Evolutionary conservation across 179 eudicot genomes (phyloP).

Genomic region (Beta macrorhiza): DNA sequence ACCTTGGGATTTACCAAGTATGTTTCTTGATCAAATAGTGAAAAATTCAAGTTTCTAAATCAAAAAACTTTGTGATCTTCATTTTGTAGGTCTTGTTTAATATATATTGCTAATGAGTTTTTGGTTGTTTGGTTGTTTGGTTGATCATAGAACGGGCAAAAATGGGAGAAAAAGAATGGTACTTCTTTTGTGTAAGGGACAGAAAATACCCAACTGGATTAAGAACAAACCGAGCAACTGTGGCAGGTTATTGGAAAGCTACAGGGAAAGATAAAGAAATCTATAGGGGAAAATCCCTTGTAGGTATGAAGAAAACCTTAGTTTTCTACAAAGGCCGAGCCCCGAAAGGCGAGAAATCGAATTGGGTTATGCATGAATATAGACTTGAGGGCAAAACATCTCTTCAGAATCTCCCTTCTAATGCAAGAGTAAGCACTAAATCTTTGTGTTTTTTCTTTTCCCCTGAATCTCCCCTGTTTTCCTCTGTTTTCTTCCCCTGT

Average conservation of each 20-base stretch:
- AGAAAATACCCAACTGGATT: conserved; percentile 93
- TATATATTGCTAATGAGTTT: not conserved
- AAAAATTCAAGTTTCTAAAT: not conserved
- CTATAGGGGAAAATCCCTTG: conserved; percentile 53
- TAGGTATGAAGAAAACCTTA: conserved; percentile 93
- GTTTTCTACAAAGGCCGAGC: conserved; percentile 91
- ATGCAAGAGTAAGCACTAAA: conserved; percentile 45
- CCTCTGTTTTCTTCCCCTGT: conserved; percentile 22
- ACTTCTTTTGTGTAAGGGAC: conserved; percentile 81
- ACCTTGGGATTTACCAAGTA: conserved; percentile 55
- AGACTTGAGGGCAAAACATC: conserved; percentile 70
- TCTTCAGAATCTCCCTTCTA: conserved; percentile 52
- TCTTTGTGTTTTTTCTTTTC: not conserved
- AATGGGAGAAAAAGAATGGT: conserved; percentile 95
- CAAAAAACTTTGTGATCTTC: not conserved
- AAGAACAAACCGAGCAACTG: conserved; percentile 91
- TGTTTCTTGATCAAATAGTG: conserved; percentile 9
- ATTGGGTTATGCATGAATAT: conserved; percentile 94
- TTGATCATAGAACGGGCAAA: conserved; percentile 61
- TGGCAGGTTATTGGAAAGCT: conserved; percentile 89
- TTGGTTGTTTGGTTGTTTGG: not conserved
- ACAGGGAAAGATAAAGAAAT: conserved; percentile 92
- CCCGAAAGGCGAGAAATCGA: conserved; percentile 80
- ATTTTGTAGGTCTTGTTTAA: not conserved
- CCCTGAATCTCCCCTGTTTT: too few relatives aligned